Evolutionary conservation across 1,284 basidiomycete species (phyloP), one percentile per base, ranked within the genome.

Genomic region (Marasmius fiardii): DNA sequence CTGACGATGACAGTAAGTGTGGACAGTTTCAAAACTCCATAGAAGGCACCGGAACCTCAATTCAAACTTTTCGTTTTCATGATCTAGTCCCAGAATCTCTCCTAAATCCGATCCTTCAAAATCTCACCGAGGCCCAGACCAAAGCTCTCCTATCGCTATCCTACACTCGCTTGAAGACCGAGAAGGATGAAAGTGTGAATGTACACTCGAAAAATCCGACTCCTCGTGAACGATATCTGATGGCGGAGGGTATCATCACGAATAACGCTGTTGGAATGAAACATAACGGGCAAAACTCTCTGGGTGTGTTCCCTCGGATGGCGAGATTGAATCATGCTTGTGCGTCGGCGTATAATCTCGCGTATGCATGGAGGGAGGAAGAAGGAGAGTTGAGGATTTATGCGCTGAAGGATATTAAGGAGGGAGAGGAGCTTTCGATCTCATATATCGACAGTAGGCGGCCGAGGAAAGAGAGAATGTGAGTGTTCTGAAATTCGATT

Each of bases 281-380:
- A 0, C 67, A 26, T 16, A 24, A 71, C 7, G 67, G 67, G 26
- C 78, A 49, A n/a, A 24, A n/a, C n/a, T n/a, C 24, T 31, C 47
- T 80, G 2, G 84, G 83, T 0, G 71, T 88, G 12, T 86, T 86
- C 64, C 83, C 83, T 10, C 71, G 66, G 23, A 83, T 82, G 74
- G 82, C 83, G 7, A 72, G 85, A 44, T 61, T 86, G 54, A 88
- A 88, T 61, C 85, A 86, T 59, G 84, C 80, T 0, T 86, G 84
- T 63, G 79, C 83, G 3, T 73, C 75, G 53, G 81, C 82, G 6
- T 86, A 86, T 68, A 86, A 86, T 64, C 73, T 74, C 2, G 79
- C 86, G 10, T 86, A 86, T 62, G 73, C 73, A 1, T 86, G 79
- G 77, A 71, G 80, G 56, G 72, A 77, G 39, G 63, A 69, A n/a